Conservation (phyloP, 192 early-diverging fungal genomes). For the Coemansia sp. region DNA sequence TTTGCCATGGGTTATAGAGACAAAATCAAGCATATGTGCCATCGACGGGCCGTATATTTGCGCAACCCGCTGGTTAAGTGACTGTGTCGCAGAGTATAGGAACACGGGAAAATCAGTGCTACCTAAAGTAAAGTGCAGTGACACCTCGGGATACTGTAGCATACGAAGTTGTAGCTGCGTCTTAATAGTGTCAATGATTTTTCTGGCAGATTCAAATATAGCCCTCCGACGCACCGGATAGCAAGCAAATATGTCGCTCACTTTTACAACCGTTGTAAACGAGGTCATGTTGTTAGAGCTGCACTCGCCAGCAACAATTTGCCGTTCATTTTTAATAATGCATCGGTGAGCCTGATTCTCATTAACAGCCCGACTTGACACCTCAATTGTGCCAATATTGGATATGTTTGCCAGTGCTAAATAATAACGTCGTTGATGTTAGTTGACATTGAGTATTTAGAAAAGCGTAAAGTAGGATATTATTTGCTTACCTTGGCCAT, state of each 20-base stretch:
- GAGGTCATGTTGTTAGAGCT: not conserved
- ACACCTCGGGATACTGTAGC: slow-evolving; percentile 26
- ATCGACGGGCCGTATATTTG: slow-evolving; percentile 32
- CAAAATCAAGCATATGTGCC: slow-evolving; percentile 28
- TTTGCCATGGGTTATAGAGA: slow-evolving; percentile 23
- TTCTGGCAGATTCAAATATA: slow-evolving; percentile 19
- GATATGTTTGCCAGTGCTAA: slow-evolving; percentile 48
- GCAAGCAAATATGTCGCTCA: slow-evolving; percentile 29
- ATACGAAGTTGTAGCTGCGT: slow-evolving; percentile 24
- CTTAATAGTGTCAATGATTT: slow-evolving; percentile 13
- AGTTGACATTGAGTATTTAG: not conserved
- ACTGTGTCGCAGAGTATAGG: slow-evolving; percentile 20
- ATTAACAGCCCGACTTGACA: slow-evolving; percentile 13
- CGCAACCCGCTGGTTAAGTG: slow-evolving; percentile 37
- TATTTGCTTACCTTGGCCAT: slow-evolving; percentile 33
- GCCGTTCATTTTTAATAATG: slow-evolving; percentile 21
- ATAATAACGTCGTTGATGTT: not conserved
- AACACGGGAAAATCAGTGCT: slow-evolving; percentile 9
- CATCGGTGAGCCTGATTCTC: slow-evolving; percentile 10
- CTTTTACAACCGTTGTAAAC: slow-evolving; percentile 25
- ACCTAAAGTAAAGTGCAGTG: slow-evolving; percentile 25
- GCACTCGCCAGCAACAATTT: slow-evolving; percentile 3
- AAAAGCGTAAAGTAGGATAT: not conserved
- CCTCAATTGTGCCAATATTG: slow-evolving; percentile 24
- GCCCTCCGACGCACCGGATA: slow-evolving; percentile 30